Evolutionary conservation across 2,329 filamentous ascomycete genomes (phyloP).

Genomic region (Ophioceras dolichostomum): DNA sequence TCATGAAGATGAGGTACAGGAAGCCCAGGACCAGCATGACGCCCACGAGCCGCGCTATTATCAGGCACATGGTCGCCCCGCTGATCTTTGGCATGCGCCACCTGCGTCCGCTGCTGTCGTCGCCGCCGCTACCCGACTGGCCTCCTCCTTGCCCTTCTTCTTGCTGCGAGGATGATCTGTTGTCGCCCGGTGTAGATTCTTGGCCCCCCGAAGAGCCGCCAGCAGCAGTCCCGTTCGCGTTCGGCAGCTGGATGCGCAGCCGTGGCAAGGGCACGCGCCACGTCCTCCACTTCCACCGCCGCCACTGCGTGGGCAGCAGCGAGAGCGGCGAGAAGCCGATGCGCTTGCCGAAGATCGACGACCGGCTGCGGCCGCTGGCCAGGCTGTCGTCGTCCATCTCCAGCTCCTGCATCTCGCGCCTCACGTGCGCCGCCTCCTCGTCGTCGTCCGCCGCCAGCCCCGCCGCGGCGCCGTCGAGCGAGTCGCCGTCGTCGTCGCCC

Average conservation of each 20-base stretch:
- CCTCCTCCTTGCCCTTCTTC: background rate
- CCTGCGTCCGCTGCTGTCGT: constrained; percentile 10
- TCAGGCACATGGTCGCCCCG: constrained; percentile 36
- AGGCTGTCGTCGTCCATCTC: constrained; percentile 61
- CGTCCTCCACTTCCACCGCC: constrained; percentile 40
- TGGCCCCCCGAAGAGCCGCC: constrained; percentile 20
- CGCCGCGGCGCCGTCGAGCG: constrained; percentile 30
- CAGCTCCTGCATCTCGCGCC: constrained; percentile 79
- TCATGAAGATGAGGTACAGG: constrained; percentile 76
- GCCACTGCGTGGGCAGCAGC: constrained; percentile 41
- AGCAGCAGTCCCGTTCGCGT: constrained; percentile 3
- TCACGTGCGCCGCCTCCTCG: constrained; percentile 51
- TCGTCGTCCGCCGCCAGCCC: no score
- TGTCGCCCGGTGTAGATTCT: constrained; percentile 7
- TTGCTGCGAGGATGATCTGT: no score
- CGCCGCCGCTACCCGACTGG: constrained; percentile 4
- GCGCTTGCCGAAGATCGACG: constrained; percentile 40
- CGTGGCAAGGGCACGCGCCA: constrained; percentile 40
- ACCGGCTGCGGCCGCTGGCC: constrained; percentile 18
- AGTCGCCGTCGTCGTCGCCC: constrained; percentile 33
- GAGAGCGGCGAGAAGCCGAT: constrained; percentile 40
- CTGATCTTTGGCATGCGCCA: constrained; percentile 24
- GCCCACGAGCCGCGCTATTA: constrained; percentile 62
- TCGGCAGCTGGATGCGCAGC: constrained; percentile 31
- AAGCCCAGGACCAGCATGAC: constrained; percentile 64